Evolutionary conservation across 306 rosid species (phyloP), one percentile per base, ranked within the genome.

Genomic region (Malus domestica): DNA sequence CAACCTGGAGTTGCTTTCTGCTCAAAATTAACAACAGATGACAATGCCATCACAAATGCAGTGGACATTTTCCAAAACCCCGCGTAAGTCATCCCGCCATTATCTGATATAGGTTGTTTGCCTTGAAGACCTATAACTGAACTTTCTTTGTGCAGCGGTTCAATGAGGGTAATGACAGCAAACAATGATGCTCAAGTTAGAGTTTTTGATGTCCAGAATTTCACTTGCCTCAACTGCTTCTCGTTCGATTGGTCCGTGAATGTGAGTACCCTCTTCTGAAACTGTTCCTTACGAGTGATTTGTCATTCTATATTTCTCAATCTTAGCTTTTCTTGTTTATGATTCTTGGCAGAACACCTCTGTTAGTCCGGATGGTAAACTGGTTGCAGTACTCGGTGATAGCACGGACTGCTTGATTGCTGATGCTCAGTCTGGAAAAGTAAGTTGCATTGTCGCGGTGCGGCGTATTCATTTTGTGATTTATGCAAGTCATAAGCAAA

Each of bases 191-290:
- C 92, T 76, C 91, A 89, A 83, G 86, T 92, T 62, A 86, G 97
- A 80, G 80, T 90, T 60, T 95, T 86, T 11, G 93, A 92, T 64
- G 80, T 91, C 0, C 91, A 85, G 73, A 88, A 55, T 58, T 90
- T 95, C 67, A 51, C 90, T 79, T 80, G 89, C 83, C 87, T 90
- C 11, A 90, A 81, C 75, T 70, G 83, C 77, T 95, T 92, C 86
- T 83, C 86, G 25, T 95, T 84, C 54, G 89, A 84, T 80, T 95
- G 99, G 99, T 95, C 97, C 61, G 97, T 95, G 68, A 95, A 95
- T 81, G 99, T 95, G 83, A 90, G 99, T 84, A 68, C 35, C 79
- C 64, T 82, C 59, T 69, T 16, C 70, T 16, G 69, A 60, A 61
- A 77, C 79, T 38, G 51, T 45, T 76, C 52, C 8, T 69, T 40